Conservation (phyloP, 148 eudicot genomes). For the Heliamphora exappendiculata region DNA sequence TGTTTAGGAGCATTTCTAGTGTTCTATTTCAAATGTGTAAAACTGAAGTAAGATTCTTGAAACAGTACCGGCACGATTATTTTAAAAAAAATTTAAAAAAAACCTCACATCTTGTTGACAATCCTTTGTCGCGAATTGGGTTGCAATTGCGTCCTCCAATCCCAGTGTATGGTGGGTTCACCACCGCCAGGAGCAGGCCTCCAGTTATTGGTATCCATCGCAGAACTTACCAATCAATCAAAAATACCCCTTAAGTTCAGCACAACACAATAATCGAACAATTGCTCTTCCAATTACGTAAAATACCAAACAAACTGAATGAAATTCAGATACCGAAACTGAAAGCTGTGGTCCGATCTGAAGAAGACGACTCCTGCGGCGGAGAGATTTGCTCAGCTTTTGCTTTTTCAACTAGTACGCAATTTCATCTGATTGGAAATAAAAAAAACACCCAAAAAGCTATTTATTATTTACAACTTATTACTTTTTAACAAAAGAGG, state of each 20-base stretch:
- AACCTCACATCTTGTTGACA: slow-evolving; percentile 46
- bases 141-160: slow-evolving; percentile 54
- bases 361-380: background rate
- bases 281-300: background rate
- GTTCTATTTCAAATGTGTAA: background rate
- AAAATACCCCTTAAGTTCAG: background rate
- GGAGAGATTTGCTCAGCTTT: background rate
- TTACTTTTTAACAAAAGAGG: no score
- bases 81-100: background rate
- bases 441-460: no score
- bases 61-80: no score
- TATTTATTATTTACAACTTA: no score
- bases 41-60: background rate
- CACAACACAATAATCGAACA: background rate
- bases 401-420: slow-evolving; percentile 3
- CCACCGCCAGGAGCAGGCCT: slow-evolving; percentile 25
- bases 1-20: background rate
- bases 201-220: slow-evolving; percentile 31
- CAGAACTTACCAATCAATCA: background rate
- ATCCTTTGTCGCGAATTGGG: slow-evolving; percentile 40
- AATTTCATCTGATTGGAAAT: background rate
- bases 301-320: background rate
- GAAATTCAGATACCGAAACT: background rate
- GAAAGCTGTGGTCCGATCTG: background rate
- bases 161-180: slow-evolving; percentile 33